Conservation (phyloP, 176 grass and related monocot genomes). For the Echinochloa phyllopogon region DNA sequence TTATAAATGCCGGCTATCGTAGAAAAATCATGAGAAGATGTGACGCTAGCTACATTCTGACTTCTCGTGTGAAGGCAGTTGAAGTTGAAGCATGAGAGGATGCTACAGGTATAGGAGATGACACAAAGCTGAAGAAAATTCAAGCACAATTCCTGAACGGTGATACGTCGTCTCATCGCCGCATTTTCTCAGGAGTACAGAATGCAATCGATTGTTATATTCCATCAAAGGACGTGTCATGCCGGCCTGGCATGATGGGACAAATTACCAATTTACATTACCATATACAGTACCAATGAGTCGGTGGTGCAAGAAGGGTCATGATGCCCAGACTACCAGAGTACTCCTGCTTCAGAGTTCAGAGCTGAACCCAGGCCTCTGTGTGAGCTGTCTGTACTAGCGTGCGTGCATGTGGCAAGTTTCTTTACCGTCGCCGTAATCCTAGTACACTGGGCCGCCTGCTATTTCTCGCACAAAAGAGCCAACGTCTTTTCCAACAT, state of each 20-base stretch:
- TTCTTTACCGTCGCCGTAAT: neutral
- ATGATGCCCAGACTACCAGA: too few species aligned
- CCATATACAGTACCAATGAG: neutral
- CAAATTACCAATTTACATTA: conserved; percentile 9
- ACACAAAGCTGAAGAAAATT: neutral
- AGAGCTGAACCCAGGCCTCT: neutral
- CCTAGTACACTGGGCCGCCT: neutral
- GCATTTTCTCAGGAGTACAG: neutral
- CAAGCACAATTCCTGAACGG: neutral
- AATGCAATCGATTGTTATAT: neutral
- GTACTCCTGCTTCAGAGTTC: neutral
- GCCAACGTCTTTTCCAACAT: conserved; percentile 15
- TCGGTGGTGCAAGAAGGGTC: conserved; percentile 1
- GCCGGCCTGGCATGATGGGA: neutral
- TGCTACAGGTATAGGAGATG: neutral
- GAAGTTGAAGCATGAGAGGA: neutral
- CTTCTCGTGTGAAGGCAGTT: neutral
- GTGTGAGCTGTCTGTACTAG: neutral
- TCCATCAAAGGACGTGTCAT: neutral
- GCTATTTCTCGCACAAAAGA: neutral
- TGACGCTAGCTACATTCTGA: neutral
- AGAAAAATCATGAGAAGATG: neutral
- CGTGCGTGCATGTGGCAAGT: neutral
- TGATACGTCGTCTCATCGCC: neutral
- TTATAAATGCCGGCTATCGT: neutral